A percentile compares a stretch with the other conserved stretches of the same genome.
Evolutionary conservation across 148 eudicot genomes (phyloP).

Genomic region (Chenopodium suecicum): DNA sequence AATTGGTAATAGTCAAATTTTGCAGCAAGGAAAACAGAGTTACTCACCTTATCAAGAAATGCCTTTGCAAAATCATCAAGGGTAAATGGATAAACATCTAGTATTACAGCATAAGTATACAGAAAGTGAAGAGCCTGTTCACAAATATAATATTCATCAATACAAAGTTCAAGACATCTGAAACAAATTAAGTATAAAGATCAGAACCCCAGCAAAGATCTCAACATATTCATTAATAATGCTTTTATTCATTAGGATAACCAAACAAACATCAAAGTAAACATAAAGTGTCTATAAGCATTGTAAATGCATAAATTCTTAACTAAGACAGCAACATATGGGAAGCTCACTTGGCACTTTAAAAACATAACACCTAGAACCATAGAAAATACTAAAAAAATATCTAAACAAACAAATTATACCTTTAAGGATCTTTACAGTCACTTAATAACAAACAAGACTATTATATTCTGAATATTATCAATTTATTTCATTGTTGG

Average conservation of each 20-base stretch:
- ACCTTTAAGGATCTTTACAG: too few relatives aligned
- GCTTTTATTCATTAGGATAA: neutral
- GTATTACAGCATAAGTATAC: constrained; percentile 63
- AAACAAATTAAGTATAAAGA: neutral
- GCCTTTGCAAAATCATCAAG: constrained; percentile 83
- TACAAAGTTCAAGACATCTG: constrained; percentile 1
- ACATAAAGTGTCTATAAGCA: neutral
- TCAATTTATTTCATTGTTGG: neutral
- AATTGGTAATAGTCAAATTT: neutral
- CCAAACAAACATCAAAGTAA: neutral
- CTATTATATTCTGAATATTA: too few relatives aligned
- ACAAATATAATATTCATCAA: constrained; percentile 22
- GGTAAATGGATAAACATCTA: constrained; percentile 66
- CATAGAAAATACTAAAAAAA: neutral
- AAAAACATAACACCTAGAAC: neutral
- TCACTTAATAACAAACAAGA: too few relatives aligned
- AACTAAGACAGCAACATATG: neutral
- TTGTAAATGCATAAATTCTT: neutral
- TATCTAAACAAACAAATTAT: neutral
- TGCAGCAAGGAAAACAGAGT: constrained; percentile 10
- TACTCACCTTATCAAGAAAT: constrained; percentile 70
- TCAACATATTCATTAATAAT: neutral
- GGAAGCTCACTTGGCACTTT: too few relatives aligned
- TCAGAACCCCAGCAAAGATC: neutral
- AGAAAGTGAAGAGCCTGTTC: constrained; percentile 81